Evolutionary conservation across 1,284 basidiomycete genomes (phyloP).

Genomic region (Pyrrhoderma lamaoense): DNA sequence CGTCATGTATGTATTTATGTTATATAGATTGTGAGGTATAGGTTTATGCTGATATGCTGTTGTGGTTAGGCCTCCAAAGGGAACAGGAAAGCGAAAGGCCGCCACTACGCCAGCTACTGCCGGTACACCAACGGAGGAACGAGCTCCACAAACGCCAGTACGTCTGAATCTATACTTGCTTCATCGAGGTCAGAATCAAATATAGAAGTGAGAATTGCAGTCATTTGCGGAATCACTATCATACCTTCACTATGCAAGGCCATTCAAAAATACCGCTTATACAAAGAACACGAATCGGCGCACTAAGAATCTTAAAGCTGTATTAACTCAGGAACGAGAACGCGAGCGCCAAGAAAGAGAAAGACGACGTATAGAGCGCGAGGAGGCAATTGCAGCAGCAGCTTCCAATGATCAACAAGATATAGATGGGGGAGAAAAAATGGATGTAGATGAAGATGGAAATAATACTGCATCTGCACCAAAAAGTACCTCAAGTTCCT

Average conservation of each 20-base stretch:
- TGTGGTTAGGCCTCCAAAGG: conserved; percentile 29
- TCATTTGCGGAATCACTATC: conserved; percentile 65
- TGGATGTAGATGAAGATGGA: conserved; percentile 32
- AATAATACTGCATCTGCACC: not conserved
- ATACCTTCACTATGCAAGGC: conserved; percentile 55
- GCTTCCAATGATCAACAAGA: conserved; percentile 26
- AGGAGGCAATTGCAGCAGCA: conserved; percentile 27
- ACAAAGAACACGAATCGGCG: conserved; percentile 60
- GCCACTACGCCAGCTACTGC: conserved; percentile 6
- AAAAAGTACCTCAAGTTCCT: not conserved
- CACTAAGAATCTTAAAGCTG: conserved; percentile 69
- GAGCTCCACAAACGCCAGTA: conserved; percentile 26
- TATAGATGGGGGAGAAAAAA: conserved; percentile 19
- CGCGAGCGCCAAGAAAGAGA: conserved; percentile 61
- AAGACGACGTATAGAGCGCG: conserved; percentile 38
- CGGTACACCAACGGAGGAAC: conserved; percentile 11
- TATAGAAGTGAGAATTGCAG: conserved; percentile 29
- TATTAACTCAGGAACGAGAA: conserved; percentile 69
- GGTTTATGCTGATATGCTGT: no score
- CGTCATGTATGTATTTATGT: no score
- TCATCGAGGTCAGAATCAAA: not conserved
- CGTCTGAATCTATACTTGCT: conserved; percentile 12
- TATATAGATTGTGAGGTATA: no score
- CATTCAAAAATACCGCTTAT: conserved; percentile 69
- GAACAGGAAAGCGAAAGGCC: conserved; percentile 25